Evolutionary conservation across 2,329 filamentous ascomycete genomes (phyloP).

Genomic region (Paradendryphiella salina): DNA sequence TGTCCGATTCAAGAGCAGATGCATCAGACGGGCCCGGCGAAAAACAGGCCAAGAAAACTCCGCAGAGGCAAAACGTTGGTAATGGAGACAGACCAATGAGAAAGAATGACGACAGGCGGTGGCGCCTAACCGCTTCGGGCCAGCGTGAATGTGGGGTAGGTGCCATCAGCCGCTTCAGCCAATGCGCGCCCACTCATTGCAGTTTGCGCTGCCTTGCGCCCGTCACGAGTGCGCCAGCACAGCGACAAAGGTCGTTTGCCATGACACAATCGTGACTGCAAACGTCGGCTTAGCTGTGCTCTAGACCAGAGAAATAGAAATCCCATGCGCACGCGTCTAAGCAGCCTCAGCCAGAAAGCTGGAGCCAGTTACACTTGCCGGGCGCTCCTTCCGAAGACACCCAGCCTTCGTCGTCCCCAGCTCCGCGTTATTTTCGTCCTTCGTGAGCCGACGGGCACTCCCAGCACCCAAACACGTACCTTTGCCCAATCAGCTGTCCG

Average conservation of each 20-base stretch:
- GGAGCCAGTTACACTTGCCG: conserved; percentile 22
- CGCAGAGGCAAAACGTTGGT: conserved; percentile 2
- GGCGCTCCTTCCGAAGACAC: conserved; percentile 24
- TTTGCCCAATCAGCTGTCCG: conserved; percentile 31
- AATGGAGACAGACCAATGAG: conserved; percentile 15
- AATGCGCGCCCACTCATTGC: conserved; percentile 14
- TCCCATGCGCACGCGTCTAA: conserved; percentile 14
- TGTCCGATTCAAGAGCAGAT: not conserved
- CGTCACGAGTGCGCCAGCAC: conserved; percentile 17
- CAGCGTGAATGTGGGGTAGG: conserved; percentile 18
- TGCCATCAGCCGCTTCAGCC: conserved; percentile 10
- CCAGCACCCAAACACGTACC: conserved; percentile 16
- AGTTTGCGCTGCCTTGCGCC: conserved; percentile 1
- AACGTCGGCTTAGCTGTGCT: not conserved
- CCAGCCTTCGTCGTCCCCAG: conserved; percentile 22
- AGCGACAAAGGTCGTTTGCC: not conserved
- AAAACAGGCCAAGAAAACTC: conserved; percentile 3
- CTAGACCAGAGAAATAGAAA: not conserved
- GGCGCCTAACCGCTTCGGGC: conserved; percentile 26
- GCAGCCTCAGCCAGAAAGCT: conserved; percentile 15
- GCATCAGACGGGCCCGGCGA: conserved; percentile 7
- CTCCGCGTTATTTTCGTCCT: conserved; percentile 39
- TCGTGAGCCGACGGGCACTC: conserved; percentile 28
- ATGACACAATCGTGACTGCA: conserved; percentile 21
- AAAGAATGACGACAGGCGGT: conserved; percentile 24